Conservation (phyloP, 2,329 filamentous ascomycete species). For the Diaporthe capsici region DNA sequence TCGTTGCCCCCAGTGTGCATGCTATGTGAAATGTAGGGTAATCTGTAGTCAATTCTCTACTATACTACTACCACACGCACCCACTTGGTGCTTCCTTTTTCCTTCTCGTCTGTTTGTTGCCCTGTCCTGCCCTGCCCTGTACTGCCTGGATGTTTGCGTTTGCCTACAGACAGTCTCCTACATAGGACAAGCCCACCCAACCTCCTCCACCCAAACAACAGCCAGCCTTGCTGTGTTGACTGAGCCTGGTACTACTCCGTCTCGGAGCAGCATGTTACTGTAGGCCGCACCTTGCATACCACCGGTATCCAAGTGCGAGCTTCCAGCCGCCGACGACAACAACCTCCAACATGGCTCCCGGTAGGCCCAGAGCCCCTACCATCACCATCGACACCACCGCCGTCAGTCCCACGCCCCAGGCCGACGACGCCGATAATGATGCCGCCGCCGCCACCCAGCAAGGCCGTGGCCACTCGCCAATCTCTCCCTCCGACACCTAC, state of each 20-base stretch:
- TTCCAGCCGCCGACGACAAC: slow-evolving; percentile 4
- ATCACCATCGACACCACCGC: slow-evolving; percentile 69
- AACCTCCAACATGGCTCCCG: slow-evolving; percentile 43
- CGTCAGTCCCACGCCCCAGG: slow-evolving; percentile 48
- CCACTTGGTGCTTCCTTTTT: slow-evolving; percentile 26
- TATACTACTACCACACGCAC: slow-evolving; percentile 5
- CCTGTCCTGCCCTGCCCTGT: slow-evolving; percentile 10
- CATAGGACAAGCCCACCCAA: slow-evolving; percentile 25
- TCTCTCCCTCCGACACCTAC: slow-evolving; percentile 56
- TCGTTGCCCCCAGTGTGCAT: not conserved
- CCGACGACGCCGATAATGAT: slow-evolving; percentile 51
- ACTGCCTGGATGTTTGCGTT: slow-evolving; percentile 14
- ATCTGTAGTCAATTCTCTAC: not conserved
- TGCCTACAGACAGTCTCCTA: slow-evolving; percentile 12
- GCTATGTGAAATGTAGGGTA: not conserved
- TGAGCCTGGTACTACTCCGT: slow-evolving; percentile 27
- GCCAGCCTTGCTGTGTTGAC: slow-evolving; percentile 1
- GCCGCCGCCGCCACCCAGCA: slow-evolving; percentile 44
- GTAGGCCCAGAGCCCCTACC: slow-evolving; percentile 60
- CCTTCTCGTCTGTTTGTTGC: slow-evolving; percentile 15
- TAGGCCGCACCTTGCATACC: slow-evolving; percentile 12
- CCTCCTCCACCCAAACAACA: not conserved
- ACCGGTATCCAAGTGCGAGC: slow-evolving; percentile 28
- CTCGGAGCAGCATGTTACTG: slow-evolving; percentile 36
- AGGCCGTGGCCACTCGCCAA: slow-evolving; percentile 50